Evolutionary conservation across 768 basidiomycete species (phyloP).

Genomic region (Cystofilobasidium macerans): DNA sequence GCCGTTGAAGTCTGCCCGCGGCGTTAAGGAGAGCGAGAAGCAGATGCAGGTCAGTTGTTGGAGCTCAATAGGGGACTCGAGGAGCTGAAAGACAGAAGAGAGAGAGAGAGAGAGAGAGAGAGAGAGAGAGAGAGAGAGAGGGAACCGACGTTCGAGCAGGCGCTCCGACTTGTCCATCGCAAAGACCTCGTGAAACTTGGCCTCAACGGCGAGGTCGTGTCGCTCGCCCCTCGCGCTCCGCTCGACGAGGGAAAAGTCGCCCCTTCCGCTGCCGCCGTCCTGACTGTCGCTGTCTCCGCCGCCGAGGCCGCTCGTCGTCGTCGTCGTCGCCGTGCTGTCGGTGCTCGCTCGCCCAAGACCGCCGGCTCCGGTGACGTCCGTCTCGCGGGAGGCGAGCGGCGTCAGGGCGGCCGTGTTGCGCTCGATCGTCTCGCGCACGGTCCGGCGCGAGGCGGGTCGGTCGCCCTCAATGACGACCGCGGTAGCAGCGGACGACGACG

Average conservation of each 20-base stretch:
- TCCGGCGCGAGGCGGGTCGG: background rate
- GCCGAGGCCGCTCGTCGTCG: background rate
- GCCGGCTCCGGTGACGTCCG: no score
- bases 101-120: background rate
- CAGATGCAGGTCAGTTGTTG: no score
- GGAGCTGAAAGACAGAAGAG: background rate
- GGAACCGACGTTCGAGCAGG: slow-evolving; percentile 68
- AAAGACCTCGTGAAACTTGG: slow-evolving; percentile 71
- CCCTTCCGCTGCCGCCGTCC: background rate
- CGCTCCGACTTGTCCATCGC: slow-evolving; percentile 80
- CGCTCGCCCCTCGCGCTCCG: slow-evolving; percentile 46
- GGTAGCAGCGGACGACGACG: background rate
- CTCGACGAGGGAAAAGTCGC: slow-evolving; percentile 69
- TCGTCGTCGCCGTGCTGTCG: background rate
- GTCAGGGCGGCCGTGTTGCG: background rate
- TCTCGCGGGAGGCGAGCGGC: background rate
- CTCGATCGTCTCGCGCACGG: slow-evolving; percentile 8
- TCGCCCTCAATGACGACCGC: no score
- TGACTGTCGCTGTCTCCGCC: background rate
- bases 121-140: background rate
- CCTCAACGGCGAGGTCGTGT: slow-evolving; percentile 44
- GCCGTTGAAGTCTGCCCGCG: slow-evolving; percentile 67
- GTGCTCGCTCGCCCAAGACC: background rate
- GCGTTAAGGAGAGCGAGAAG: no score
- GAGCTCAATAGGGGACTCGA: no score